A percentile compares a stretch with the other conserved stretches of the same genome.
phyloP scores from a whole-genome alignment of 331 rosid species.

The Quercus lobata region DNA sequence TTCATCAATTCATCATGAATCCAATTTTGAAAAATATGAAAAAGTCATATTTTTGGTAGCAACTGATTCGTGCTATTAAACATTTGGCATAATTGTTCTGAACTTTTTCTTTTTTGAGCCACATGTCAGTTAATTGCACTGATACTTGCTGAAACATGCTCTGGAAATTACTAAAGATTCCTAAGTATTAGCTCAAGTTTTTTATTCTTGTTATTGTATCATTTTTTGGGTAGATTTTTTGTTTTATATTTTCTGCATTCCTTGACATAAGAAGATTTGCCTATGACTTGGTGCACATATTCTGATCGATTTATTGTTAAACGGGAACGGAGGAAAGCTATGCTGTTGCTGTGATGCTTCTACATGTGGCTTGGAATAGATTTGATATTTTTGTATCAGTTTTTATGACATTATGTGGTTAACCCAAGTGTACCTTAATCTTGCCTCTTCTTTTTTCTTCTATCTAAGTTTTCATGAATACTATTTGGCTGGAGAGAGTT shows the following conservation, averaged over 20 bases:
- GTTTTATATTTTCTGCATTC: conserved; percentile 14
- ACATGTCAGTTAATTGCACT: neutral
- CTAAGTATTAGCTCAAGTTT: neutral
- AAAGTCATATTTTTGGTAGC: neutral
- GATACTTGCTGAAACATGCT: neutral
- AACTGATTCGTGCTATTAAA: neutral
- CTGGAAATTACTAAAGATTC: neutral
- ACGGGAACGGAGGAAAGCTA: conserved; percentile 12
- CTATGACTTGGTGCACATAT: conserved; percentile 90
- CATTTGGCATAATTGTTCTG: neutral
- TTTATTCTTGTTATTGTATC: neutral
- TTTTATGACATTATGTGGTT: neutral
- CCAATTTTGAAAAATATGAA: too few relatives aligned
- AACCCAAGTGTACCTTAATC: neutral
- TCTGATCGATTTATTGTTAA: conserved; percentile 40
- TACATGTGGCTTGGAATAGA: conserved; percentile 5
- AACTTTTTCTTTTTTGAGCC: neutral
- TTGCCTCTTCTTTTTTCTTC: neutral
- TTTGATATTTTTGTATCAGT: conserved; percentile 4
- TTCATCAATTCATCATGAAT: too few relatives aligned
- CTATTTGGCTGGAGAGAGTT: neutral
- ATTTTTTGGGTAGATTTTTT: neutral
- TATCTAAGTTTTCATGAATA: neutral
- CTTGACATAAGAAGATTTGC: conserved; percentile 74
- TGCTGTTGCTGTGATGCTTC: conserved; percentile 14